Evolutionary conservation across 2,329 filamentous ascomycete species (phyloP), one percentile per base, ranked within the genome.

Genomic region (Colletotrichum filicis): DNA sequence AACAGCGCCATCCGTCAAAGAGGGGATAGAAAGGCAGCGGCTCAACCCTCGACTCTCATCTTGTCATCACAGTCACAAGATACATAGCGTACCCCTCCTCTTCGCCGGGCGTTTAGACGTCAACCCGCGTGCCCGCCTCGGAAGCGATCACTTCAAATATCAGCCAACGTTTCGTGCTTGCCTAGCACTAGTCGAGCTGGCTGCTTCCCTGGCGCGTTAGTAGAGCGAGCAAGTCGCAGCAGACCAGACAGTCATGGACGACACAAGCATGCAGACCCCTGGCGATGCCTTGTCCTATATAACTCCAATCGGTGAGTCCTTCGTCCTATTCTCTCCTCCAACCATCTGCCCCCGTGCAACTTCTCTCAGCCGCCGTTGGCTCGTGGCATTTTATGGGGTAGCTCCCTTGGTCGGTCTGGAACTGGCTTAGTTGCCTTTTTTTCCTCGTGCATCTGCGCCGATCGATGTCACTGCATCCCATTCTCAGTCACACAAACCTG

Each of bases 301-400:
- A 76, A 84, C 83, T 78, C 88, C 88, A 81, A 88, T 90, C 82
- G 88, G 88, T 90, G 82, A 87, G 88, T 77, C 73, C 76, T 77
- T 77, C 77, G 81, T 79, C 76, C 75, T 76, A 74, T 74, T 75
- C 77, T 76, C 77, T 75, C 78, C 74, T 77, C 77, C 81, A 88
- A 85, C 87, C 86, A 86, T 85, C 84, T 83, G 76, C 79, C 81
- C 84, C 84, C 84, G 87, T 88, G 85, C 84, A 77, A 74, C 79
- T 80, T 83, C 81, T 77, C 76, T 78, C 78, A 76, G 64, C 76
- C 85, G 75, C 80, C 80, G 87, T 89, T 89, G 86, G 87, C 82
- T 82, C 77, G 78, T 78, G 76, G 78, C 76, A 75, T 78, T 78
- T 76, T 79, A 78, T 80, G 79, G 79, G 76, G 77, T 79, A 78